A percentile compares a stretch with the other conserved stretches of the same genome.
These are phyloP conservation scores for Macrocystidia cucumis DNA, from an alignment of 1,284 basidiomycete species.

Conservation along the genomic window DNA sequence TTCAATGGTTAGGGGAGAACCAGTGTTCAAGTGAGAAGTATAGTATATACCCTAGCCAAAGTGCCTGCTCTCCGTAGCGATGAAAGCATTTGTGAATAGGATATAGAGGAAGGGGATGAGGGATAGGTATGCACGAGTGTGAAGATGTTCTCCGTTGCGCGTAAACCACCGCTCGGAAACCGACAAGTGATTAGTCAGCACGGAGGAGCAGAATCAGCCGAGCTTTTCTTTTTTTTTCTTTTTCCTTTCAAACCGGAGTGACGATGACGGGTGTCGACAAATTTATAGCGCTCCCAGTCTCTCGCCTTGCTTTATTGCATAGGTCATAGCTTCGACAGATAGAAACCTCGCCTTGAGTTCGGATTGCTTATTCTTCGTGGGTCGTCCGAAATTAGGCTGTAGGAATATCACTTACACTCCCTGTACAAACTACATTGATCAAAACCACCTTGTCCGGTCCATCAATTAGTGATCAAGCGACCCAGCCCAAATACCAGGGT, in stretches of 20 bases:
- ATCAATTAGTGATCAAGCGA: too few species aligned
- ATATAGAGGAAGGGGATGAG: conserved; percentile 4
- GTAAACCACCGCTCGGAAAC: conserved; percentile 1
- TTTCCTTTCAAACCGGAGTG: conserved; percentile 62
- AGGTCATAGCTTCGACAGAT: conserved; percentile 56
- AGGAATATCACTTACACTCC: conserved; percentile 55
- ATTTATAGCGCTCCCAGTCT: conserved; percentile 54
- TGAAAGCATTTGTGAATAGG: conserved; percentile 47
- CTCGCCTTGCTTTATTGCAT: conserved; percentile 36
- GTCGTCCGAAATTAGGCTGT: conserved; percentile 71
- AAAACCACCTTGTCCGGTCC: too few species aligned
- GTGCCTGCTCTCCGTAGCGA: conserved; percentile 54
- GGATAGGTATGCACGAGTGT: too few species aligned
- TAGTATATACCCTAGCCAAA: conserved; percentile 48
- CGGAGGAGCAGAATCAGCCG: too few species aligned
- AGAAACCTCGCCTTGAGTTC: conserved; percentile 76
- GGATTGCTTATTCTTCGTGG: conserved; percentile 45
- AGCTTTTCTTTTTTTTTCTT: too few species aligned
- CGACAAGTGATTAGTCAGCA: conserved; percentile 29
- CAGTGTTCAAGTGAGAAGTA: neutral
- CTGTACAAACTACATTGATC: too few species aligned
- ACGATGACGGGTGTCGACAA: conserved; percentile 69
- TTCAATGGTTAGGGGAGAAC: conserved; percentile 7
- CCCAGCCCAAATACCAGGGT: too few species aligned
- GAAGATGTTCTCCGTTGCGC: too few species aligned